Evolutionary conservation across 768 basidiomycete species (phyloP), one percentile per base, ranked within the genome.

Genomic region (Rhodosporidiobolus odoratus): DNA sequence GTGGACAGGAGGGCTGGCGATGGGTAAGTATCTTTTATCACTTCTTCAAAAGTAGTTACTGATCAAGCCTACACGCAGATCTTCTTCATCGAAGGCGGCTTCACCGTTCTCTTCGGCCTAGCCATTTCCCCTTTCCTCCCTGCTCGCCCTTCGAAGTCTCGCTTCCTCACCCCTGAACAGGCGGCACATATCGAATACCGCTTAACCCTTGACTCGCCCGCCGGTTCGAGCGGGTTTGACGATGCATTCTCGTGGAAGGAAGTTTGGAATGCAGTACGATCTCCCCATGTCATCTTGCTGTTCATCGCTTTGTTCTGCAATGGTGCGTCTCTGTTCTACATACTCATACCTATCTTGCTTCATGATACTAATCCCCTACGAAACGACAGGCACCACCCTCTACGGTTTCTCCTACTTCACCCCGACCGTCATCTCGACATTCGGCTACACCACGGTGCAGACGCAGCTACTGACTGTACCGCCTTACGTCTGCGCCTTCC

Each of bases 281-380:
- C 84, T 2, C 84, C 84, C 0, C 88, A 89, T 6, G 82, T 87
- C 13, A 82, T 83, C 80, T 69, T 88, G 57, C 75, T 87, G 34
- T 81, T 81, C 0, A 52, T 86, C 10, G 77, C 81, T 1, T 81
- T 69, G 87, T 92, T 81, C 91, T 89, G 75, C 89, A 90, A 45
- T 91, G 90, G 69, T 41, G 1, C 35, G 2, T 89, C 88, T 71
- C 84, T 85, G 72, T 67, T 50, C 40, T 48, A 45, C 16, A 34
- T 58, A 30, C 57, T 19, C 41, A 48, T 47, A 62, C 65, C 5
- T 40, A 64, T 21, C 52, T 35, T 40, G 23, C 37, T 3, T 15
- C 53, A 19, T 30, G 21, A 25, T 66, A 57, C 38, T 62, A 6
- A 4, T 16, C 34, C 53, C n/a, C 21, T 58, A n/a, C n/a, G n/a